Evolutionary conservation across 1,139 yeast species (phyloP).

Genomic region (Suhomyces wounanorum): DNA sequence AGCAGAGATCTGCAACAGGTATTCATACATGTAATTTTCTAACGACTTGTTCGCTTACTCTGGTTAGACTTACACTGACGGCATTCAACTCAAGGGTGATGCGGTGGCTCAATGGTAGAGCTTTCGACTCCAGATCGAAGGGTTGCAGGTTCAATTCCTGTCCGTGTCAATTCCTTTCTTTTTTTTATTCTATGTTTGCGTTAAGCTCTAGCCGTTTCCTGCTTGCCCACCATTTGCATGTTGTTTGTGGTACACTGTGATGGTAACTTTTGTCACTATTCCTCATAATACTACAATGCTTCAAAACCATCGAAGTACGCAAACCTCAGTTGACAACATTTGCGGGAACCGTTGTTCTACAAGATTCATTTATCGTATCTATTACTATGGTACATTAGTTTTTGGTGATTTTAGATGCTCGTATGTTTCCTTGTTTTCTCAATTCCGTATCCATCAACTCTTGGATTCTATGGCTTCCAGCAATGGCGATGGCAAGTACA

Average conservation of each 20-base stretch:
- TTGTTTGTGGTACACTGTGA: no score
- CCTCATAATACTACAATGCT: neutral
- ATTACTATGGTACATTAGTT: slow-evolving; percentile 12
- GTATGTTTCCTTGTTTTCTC: slow-evolving; percentile 63
- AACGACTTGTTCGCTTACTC: no score
- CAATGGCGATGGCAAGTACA: slow-evolving; percentile 79
- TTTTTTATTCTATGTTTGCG: neutral
- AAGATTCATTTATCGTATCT: neutral
- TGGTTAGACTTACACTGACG: no score
- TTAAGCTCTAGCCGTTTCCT: no score
- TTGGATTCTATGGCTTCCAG: slow-evolving; percentile 83
- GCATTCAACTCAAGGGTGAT: slow-evolving; percentile 15
- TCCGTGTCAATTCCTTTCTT: slow-evolving; percentile 21
- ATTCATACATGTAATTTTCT: no score
- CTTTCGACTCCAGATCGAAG: slow-evolving; percentile 82
- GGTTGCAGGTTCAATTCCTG: slow-evolving; percentile 44
- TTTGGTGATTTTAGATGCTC: slow-evolving; percentile 31
- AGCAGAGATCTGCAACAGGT: no score
- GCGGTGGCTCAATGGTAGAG: slow-evolving; percentile 96
- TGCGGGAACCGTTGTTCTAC: no score
- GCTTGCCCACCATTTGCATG: no score
- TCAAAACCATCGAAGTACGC: no score
- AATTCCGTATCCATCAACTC: slow-evolving; percentile 86
- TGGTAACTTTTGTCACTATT: no score
- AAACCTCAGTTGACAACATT: no score